Evolutionary conservation across 352 stramenopile genomes (phyloP).

Genomic region (Globisporangium ultimum): DNA sequence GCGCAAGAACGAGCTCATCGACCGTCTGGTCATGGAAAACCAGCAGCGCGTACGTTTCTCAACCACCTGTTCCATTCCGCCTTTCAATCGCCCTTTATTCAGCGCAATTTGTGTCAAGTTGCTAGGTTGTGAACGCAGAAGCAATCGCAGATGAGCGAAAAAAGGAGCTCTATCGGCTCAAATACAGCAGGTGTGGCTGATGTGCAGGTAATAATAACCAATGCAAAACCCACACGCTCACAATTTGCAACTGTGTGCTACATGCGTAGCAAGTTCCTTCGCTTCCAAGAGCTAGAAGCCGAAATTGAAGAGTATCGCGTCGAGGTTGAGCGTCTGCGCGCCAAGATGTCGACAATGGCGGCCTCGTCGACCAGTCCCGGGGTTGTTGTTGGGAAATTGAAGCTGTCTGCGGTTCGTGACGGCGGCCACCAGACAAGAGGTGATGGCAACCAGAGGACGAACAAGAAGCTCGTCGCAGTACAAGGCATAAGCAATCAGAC

Average conservation of each 20-base stretch:
- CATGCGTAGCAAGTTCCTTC: constrained; percentile 56
- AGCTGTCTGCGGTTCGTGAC: constrained; percentile 18
- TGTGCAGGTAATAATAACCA: not conserved
- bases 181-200: constrained; percentile 42
- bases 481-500: not conserved
- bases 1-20: constrained; percentile 51
- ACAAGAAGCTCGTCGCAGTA: not conserved
- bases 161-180: constrained; percentile 46
- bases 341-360: constrained; percentile 17
- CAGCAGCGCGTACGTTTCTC: constrained; percentile 42
- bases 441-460: not conserved
- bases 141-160: constrained; percentile 54
- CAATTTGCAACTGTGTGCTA: too few species aligned
- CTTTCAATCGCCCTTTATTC: not conserved
- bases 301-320: constrained; percentile 56
- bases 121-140: constrained; percentile 46
- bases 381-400: constrained; percentile 41
- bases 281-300: constrained; percentile 56
- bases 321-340: constrained; percentile 50
- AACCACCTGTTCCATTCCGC: not conserved
- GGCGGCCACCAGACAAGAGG: not conserved
- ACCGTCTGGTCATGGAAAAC: constrained; percentile 52
- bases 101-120: not conserved
- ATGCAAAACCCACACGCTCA: too few species aligned
- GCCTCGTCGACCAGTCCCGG: not conserved